These are phyloP conservation scores for Nicotiana tabacum DNA, from an alignment of 257 asterid genomes.

Conservation along the genomic window DNA sequence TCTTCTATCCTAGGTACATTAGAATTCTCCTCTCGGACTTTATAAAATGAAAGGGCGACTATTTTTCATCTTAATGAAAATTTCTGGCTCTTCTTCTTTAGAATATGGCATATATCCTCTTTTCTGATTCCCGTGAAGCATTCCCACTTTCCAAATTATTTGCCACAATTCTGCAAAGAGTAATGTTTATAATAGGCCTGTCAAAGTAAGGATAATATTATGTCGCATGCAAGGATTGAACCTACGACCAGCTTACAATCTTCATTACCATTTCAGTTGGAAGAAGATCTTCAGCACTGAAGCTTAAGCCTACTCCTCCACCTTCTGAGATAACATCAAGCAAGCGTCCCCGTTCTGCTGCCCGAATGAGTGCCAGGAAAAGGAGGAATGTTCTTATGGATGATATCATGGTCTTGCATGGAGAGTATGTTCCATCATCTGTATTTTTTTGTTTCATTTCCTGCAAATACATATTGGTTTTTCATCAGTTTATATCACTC, in stretches of 20 bases:
- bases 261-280: slow-evolving; percentile 47
- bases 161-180: not conserved
- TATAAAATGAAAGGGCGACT: not conserved
- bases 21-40: not conserved
- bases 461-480: not conserved
- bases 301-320: slow-evolving; percentile 78
- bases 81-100: not conserved
- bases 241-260: not conserved
- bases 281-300: slow-evolving; percentile 65
- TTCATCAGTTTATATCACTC: slow-evolving; percentile 1
- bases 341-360: slow-evolving; percentile 59
- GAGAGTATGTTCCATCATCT: slow-evolving; percentile 68
- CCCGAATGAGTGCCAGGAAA: slow-evolving; percentile 54
- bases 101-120: not conserved
- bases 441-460: not conserved
- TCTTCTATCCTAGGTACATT: slow-evolving; percentile 84
- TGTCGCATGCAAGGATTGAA: too few relatives aligned
- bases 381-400: slow-evolving; percentile 77
- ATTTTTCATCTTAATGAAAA: not conserved
- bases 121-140: not conserved
- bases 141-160: not conserved
- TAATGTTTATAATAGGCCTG: not conserved
- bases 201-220: not conserved
- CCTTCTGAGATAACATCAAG: slow-evolving; percentile 59
- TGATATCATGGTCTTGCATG: slow-evolving; percentile 96